phyloP scores from a whole-genome alignment of 768 basidiomycete genomes.

The Leccinum arenicola region DNA sequence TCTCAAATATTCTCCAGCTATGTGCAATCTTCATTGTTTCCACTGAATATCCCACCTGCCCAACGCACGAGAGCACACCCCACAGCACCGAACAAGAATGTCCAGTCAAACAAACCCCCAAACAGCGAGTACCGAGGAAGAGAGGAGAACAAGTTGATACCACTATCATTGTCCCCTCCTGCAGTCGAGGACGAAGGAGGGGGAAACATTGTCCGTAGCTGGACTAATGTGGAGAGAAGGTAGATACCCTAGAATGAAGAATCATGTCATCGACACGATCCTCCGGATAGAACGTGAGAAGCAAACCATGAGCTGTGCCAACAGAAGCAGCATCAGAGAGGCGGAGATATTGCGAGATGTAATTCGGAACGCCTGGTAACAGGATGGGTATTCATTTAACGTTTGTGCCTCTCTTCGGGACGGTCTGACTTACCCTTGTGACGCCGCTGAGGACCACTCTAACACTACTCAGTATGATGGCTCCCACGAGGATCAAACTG shows the following conservation, averaged over 20 bases:
- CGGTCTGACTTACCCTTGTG: slow-evolving; percentile 43
- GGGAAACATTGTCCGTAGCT: slow-evolving; percentile 79
- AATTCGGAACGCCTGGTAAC: slow-evolving; percentile 53
- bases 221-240: slow-evolving; percentile 77
- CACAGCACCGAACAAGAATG: slow-evolving; percentile 61
- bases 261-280: background rate
- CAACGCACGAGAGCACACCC: slow-evolving; percentile 51
- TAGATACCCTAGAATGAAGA: slow-evolving; percentile 63
- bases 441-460: slow-evolving; percentile 68
- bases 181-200: slow-evolving; percentile 31
- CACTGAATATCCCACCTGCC: slow-evolving; percentile 39
- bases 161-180: slow-evolving; percentile 8
- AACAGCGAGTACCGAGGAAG: slow-evolving; percentile 75
- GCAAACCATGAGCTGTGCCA: slow-evolving; percentile 80
- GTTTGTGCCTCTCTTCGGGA: background rate
- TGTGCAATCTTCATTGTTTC: slow-evolving; percentile 14
- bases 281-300: slow-evolving; percentile 12
- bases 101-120: slow-evolving; percentile 69
- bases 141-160: slow-evolving; percentile 61
- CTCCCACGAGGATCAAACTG: slow-evolving; percentile 70
- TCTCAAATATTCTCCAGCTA: background rate
- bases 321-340: slow-evolving; percentile 69
- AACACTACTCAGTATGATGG: slow-evolving; percentile 73
- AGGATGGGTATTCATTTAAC: background rate
- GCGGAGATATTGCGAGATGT: slow-evolving; percentile 70